Conservation (phyloP, 2,329 filamentous ascomycete species). For the Aspergillus awamori region DNA sequence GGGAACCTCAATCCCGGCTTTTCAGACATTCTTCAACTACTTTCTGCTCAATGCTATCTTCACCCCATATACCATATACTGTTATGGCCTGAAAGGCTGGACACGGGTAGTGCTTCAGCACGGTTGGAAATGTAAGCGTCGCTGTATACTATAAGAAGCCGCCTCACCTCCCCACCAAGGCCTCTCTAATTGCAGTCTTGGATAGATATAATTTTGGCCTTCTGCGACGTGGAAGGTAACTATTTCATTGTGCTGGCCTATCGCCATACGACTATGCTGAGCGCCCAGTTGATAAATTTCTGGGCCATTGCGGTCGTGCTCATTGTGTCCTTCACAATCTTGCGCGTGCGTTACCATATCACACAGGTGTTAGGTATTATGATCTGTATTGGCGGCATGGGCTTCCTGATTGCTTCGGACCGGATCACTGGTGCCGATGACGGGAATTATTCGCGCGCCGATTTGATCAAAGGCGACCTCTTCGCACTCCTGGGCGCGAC, state of each 20-base stretch:
- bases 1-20: conserved; percentile 83
- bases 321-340: conserved; percentile 75
- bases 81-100: conserved; percentile 76
- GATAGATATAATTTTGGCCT: conserved; percentile 77
- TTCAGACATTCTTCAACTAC: conserved; percentile 97
- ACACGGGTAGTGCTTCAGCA: conserved; percentile 64
- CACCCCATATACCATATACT: conserved; percentile 75
- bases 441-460: conserved; percentile 57
- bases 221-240: conserved; percentile 94
- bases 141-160: background rate
- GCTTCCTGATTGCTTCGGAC: conserved; percentile 82
- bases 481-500: conserved; percentile 88
- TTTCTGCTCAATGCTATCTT: conserved; percentile 80
- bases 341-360: conserved; percentile 85
- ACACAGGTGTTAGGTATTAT: conserved; percentile 86
- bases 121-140: conserved; percentile 76
- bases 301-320: conserved; percentile 97
- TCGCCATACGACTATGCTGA: conserved; percentile 86
- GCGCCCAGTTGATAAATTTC: conserved; percentile 95
- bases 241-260: conserved; percentile 98
- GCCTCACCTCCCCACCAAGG: background rate
- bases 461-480: conserved; percentile 86
- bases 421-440: conserved; percentile 76
- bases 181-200: conserved; percentile 1
- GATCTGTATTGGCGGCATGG: conserved; percentile 87